Evolutionary conservation across 306 rosid species (phyloP).

Genomic region (Begonia loranthoides): DNA sequence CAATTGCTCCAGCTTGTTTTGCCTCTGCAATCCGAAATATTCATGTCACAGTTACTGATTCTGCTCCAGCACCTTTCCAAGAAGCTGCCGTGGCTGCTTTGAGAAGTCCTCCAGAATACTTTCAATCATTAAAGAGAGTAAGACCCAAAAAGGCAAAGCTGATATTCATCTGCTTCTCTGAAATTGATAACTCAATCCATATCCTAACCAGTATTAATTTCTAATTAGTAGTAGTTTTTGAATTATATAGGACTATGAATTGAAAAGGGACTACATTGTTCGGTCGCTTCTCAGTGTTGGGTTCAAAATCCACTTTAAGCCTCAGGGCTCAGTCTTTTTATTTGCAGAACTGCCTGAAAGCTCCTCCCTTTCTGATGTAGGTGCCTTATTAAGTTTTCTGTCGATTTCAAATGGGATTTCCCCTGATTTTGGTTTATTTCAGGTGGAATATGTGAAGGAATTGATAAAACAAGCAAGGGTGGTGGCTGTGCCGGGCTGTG

Average conservation of each 20-base stretch:
- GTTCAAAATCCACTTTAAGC: no score
- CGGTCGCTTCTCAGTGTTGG: no score
- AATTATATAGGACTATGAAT: conserved; percentile 52
- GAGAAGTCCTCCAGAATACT: conserved; percentile 56
- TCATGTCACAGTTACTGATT: conserved; percentile 52
- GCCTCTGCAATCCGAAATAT: conserved; percentile 72
- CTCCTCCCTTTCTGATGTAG: conserved; percentile 61
- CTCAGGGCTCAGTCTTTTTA: conserved; percentile 4
- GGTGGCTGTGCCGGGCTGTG: conserved; percentile 68
- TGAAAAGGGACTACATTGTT: conserved; percentile 51
- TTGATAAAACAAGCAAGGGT: conserved; percentile 62
- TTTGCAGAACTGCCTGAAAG: conserved; percentile 70
- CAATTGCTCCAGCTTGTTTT: conserved; percentile 62
- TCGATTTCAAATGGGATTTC: not conserved
- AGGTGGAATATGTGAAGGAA: conserved; percentile 65
- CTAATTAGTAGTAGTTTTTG: no score
- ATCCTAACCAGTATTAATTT: no score
- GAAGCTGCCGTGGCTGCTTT: conserved; percentile 86
- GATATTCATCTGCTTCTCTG: no score
- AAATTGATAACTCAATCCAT: no score
- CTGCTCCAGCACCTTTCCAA: conserved; percentile 91
- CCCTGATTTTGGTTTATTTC: conserved; percentile 4
- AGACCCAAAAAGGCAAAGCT: conserved; percentile 4
- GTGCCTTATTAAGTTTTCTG: not conserved
- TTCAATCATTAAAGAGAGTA: conserved; percentile 49